These are phyloP conservation scores for Pichia sp. DNA, from an alignment of 1,139 yeast genomes.

Conservation along the genomic window DNA sequence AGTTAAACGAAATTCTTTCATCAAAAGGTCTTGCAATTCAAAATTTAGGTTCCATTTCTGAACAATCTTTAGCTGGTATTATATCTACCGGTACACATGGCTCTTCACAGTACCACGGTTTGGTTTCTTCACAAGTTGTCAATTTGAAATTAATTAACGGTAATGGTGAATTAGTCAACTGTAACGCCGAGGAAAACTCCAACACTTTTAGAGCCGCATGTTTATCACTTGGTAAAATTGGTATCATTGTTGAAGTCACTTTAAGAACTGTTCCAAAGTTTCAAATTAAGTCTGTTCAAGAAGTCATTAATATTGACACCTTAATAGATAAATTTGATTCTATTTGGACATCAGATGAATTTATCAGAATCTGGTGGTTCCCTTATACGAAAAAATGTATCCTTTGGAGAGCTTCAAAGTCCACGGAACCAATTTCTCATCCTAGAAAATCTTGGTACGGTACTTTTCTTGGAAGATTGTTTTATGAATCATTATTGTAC, in stretches of 20 bases:
- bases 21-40: constrained; percentile 70
- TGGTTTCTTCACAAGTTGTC: constrained; percentile 83
- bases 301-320: constrained; percentile 69
- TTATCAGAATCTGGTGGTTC: constrained; percentile 94
- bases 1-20: constrained; percentile 62
- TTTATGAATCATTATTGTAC: constrained; percentile 77
- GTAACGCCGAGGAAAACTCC: constrained; percentile 61
- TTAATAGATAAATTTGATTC: constrained; percentile 60
- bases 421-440: constrained; percentile 51
- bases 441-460: constrained; percentile 85
- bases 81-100: constrained; percentile 98
- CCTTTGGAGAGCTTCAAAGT: constrained; percentile 81
- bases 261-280: constrained; percentile 77
- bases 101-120: constrained; percentile 85
- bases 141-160: constrained; percentile 66
- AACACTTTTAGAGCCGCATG: constrained; percentile 79
- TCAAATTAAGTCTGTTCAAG: constrained; percentile 74
- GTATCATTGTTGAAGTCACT: constrained; percentile 84
- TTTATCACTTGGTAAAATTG: constrained; percentile 84
- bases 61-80: constrained; percentile 89
- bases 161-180: constrained; percentile 58
- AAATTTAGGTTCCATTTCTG: constrained; percentile 88
- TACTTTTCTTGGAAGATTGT: constrained; percentile 62
- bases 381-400: constrained; percentile 85
- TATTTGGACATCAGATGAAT: constrained; percentile 87